Conservation (phyloP, 345 rosid genomes). For the Melaleuca quinquenervia region DNA sequence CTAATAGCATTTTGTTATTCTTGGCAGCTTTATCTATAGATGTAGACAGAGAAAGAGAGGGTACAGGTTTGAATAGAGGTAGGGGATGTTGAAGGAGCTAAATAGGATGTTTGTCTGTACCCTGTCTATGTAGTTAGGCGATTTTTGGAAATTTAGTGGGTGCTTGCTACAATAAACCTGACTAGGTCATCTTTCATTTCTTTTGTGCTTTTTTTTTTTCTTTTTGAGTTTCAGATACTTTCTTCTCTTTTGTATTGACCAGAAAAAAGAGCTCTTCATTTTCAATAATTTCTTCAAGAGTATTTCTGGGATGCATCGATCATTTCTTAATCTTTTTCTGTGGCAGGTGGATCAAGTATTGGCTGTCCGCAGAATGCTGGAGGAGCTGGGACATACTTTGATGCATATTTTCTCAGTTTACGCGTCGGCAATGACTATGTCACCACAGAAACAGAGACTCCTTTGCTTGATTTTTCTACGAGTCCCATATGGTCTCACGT, state of each 20-base stretch:
- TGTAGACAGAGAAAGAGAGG: background rate
- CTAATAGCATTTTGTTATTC: background rate
- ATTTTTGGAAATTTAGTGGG: background rate
- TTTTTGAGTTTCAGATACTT: background rate
- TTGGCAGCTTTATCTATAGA: background rate
- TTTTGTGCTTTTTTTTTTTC: background rate
- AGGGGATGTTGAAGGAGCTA: background rate
- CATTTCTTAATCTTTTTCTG: constrained; percentile 1
- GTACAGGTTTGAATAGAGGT: background rate
- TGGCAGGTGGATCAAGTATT: constrained; percentile 74
- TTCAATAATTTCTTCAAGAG: background rate
- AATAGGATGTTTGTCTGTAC: background rate
- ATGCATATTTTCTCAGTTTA: constrained; percentile 74
- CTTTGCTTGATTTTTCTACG: constrained; percentile 85
- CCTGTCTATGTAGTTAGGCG: background rate
- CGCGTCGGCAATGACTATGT: constrained; percentile 79
- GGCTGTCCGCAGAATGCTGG: constrained; percentile 89
- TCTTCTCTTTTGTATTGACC: background rate
- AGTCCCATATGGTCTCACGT: constrained; percentile 84
- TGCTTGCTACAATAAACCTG: background rate
- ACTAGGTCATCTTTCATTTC: background rate
- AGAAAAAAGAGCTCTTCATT: background rate
- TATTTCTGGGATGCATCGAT: background rate
- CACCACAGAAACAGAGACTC: constrained; percentile 90
- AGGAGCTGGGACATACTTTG: constrained; percentile 94